phyloP scores from a whole-genome alignment of 441 rosid genomes.

The Populus hybrid region DNA sequence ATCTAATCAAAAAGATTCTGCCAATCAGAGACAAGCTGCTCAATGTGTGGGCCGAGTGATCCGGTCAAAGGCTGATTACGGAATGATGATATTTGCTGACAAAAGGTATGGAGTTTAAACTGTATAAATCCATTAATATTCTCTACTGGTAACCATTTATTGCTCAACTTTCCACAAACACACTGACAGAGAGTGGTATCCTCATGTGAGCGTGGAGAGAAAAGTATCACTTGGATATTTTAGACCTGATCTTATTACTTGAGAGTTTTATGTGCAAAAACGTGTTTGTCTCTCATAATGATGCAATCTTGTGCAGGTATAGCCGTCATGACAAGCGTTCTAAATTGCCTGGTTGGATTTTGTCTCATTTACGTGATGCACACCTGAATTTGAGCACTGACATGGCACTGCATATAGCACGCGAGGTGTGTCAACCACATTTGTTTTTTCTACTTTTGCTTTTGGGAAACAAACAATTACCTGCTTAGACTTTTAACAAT shows the following conservation, averaged over 20 bases:
- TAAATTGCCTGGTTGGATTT: slow-evolving; percentile 90
- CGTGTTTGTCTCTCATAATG: background rate
- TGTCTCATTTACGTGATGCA: slow-evolving; percentile 82
- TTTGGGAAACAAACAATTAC: background rate
- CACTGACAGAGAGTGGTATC: background rate
- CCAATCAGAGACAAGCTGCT: slow-evolving; percentile 92
- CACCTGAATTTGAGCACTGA: slow-evolving; percentile 95
- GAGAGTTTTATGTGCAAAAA: background rate
- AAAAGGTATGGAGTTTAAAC: slow-evolving; percentile 51
- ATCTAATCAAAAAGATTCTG: slow-evolving; percentile 14
- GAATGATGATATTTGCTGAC: slow-evolving; percentile 99
- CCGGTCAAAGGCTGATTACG: slow-evolving; percentile 97
- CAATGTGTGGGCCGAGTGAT: slow-evolving; percentile 98
- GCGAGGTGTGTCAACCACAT: slow-evolving; percentile 51
- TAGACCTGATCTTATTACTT: background rate
- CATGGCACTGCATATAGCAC: slow-evolving; percentile 89
- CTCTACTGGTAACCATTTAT: background rate
- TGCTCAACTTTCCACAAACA: background rate
- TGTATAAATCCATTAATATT: background rate
- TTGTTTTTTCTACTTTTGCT: background rate
- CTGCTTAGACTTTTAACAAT: background rate
- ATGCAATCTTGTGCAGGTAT: slow-evolving; percentile 48
- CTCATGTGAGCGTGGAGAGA: background rate
- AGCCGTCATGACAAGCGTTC: slow-evolving; percentile 97
- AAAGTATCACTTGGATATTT: background rate